Base-by-base conservation (phyloP, 2,329 filamentous ascomycete genomes). In the Leptographium lundbergii region DNA sequence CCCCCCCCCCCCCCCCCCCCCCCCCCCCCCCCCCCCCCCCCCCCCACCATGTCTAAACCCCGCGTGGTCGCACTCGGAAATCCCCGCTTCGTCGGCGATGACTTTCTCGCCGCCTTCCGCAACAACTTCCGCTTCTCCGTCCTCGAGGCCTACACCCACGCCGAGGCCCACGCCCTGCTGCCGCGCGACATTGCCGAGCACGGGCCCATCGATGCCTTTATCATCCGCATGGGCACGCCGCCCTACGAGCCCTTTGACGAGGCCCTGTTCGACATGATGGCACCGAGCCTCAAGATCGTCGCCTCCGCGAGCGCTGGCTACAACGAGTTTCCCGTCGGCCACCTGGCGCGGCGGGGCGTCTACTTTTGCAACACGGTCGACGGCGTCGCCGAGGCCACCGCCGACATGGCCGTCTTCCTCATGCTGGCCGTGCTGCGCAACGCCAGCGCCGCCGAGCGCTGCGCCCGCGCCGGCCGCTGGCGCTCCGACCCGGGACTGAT, bases 351-450 rank as follows among this genome's bases (percentile, higher is more conserved):
- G 14, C 63, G 73, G 7, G 69, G 69, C 6, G 73, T 82, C 29
- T 77, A 72, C 67, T 81, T 83, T 64, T 82, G 77, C 68, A 82
- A 81, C 62, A 74, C 74, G 0, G 66, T 76, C 2, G 73, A 82
- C 61, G 80, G 78, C 0, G 78, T 78, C 0, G 74, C 78, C 0
- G 75, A 82, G 59, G 77, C 79, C 17, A 62, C 59, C 1, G 59
- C 61, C 0, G 67, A 70, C 1, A 67, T 62, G 54, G 59, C 59
- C 17, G 63, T 71, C 32, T 72, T 72, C 48, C 56, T 73, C 0
- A 64, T 59, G 0, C 57, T 73, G 0, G 67, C 69, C 0, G 66
- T 48, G 10, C 48, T 62, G 36, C 74, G 77, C 56, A 75, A 81
- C 60, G 72, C 75, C 0, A 71, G 65, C 4, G 64, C 67, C 1